Conservation (phyloP, 305 asterid genomes). For the Fraxinus dipetala region DNA sequence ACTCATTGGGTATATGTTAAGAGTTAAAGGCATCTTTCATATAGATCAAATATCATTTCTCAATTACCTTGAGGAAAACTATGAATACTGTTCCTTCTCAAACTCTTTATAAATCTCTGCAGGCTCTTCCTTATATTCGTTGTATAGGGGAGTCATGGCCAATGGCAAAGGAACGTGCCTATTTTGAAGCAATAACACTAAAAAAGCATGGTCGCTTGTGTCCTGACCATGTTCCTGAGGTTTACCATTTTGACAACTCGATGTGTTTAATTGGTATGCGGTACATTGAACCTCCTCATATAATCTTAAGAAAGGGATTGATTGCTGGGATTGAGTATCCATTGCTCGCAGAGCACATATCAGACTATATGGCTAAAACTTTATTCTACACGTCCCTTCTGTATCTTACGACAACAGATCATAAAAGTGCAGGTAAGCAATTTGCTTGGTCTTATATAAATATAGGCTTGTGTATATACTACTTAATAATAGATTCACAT, state of each 20-base stretch:
- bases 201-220: constrained; percentile 68
- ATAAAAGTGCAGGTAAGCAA: constrained; percentile 69
- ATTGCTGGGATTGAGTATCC: constrained; percentile 87
- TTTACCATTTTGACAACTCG: constrained; percentile 77
- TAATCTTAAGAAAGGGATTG: constrained; percentile 81
- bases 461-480: background rate
- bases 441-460: background rate
- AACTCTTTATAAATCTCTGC: constrained; percentile 25
- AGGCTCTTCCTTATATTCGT: constrained; percentile 94
- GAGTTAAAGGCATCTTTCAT: background rate
- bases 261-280: constrained; percentile 96
- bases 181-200: constrained; percentile 64
- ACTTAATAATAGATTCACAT: background rate
- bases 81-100: background rate
- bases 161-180: constrained; percentile 90
- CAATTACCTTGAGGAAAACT: constrained; percentile 10
- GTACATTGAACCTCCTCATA: constrained; percentile 92
- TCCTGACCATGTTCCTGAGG: constrained; percentile 83
- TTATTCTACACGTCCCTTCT: constrained; percentile 84
- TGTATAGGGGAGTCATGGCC: constrained; percentile 96
- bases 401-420: constrained; percentile 77
- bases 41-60: constrained; percentile 4
- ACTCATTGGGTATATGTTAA: background rate
- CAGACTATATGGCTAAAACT: constrained; percentile 82
- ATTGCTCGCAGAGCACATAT: constrained; percentile 71